A percentile compares a stretch with the other conserved stretches of the same genome.
These are phyloP conservation scores for Quercus mongolica DNA, from an alignment of 306 rosid species.

Conservation along the genomic window DNA sequence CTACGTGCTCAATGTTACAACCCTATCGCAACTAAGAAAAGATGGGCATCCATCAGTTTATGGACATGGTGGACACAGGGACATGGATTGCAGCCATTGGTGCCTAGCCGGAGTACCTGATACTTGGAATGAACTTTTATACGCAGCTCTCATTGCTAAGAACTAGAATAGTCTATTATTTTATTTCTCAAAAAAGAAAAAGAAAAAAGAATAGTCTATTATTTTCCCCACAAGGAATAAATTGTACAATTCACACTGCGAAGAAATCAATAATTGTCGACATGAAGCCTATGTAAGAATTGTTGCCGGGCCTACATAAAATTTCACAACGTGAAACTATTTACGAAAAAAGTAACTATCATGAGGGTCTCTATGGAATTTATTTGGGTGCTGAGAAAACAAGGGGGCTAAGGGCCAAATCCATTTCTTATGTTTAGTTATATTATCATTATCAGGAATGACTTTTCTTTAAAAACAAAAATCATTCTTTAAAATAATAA, in stretches of 20 bases:
- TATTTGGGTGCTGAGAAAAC: no score
- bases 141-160: conserved; percentile 30
- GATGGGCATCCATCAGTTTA: conserved; percentile 82
- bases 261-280: no score
- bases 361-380: no score
- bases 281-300: not conserved
- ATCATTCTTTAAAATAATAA: no score
- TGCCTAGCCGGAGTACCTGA: conserved; percentile 83
- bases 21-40: conserved; percentile 59
- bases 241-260: not conserved
- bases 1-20: conserved; percentile 44
- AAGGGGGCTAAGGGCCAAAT: no score
- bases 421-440: no score
- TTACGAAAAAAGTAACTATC: no score
- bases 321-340: no score
- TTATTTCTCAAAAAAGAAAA: not conserved
- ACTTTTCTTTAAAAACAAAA: no score
- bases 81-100: conserved; percentile 83
- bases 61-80: conserved; percentile 50
- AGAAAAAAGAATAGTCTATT: no score
- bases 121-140: conserved; percentile 61
- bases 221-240: not conserved
- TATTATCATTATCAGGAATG: no score
- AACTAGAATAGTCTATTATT: not conserved
- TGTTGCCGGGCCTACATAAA: no score